Percentiles rank a stretch among this genome's conserved stretches.
phyloP scores from a whole-genome alignment of 768 basidiomycete species.

The Tylopilus rubrobrunneus region DNA sequence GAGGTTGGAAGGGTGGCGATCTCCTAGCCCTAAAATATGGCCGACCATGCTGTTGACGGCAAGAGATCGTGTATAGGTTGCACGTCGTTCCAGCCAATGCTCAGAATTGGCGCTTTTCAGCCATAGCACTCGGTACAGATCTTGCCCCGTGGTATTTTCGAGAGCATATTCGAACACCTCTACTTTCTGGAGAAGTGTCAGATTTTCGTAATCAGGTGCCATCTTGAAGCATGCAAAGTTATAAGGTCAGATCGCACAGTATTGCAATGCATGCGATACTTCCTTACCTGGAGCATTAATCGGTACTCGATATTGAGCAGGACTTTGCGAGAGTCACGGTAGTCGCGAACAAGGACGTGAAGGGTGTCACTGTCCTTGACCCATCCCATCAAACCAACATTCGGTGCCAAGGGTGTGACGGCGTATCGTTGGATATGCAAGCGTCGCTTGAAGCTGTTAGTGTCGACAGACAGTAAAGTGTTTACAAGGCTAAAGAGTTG shows the following conservation, averaged over 20 bases:
- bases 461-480: constrained; percentile 87
- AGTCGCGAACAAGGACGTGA: constrained; percentile 93
- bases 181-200: constrained; percentile 93
- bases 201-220: constrained; percentile 97
- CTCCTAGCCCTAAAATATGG: constrained; percentile 95
- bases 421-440: constrained; percentile 91
- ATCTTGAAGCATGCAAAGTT: constrained; percentile 50
- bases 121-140: constrained; percentile 95
- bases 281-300: constrained; percentile 87
- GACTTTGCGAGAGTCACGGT: constrained; percentile 94
- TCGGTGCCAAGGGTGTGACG: constrained; percentile 92
- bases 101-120: constrained; percentile 93
- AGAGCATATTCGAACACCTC: constrained; percentile 99
- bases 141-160: constrained; percentile 98
- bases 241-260: not conserved
- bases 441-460: constrained; percentile 92
- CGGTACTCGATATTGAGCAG: constrained; percentile 97
- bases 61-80: constrained; percentile 92
- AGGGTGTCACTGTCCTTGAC: constrained; percentile 94
- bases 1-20: constrained; percentile 95
- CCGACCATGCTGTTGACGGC: constrained; percentile 99
- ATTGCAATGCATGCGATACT: constrained; percentile 66
- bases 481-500: constrained; percentile 97
- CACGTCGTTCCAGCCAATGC: constrained; percentile 95
- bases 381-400: constrained; percentile 93